Conservation (phyloP, 176 grass and related monocot genomes). For the Rhynchospora breviuscula region DNA sequence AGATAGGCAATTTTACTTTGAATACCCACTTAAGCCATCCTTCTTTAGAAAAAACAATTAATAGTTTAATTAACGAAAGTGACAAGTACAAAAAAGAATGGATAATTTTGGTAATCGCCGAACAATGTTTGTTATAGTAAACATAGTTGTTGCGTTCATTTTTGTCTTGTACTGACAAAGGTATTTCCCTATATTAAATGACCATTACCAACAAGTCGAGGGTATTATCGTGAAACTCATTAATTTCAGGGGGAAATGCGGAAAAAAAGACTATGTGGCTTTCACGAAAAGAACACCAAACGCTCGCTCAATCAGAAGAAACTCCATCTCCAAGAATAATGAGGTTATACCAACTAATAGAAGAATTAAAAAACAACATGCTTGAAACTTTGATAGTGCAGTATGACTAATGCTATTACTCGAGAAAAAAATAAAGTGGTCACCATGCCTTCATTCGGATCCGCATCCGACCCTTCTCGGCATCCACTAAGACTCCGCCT, state of each 20-base stretch:
- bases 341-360: not conserved
- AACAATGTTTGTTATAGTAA: not conserved
- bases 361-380: not conserved
- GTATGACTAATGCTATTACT: too few species aligned
- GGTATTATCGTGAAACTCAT: not conserved
- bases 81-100: not conserved
- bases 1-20: not conserved
- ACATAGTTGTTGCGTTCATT: not conserved
- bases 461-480: conserved; percentile 29
- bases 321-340: not conserved
- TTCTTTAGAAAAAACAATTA: not conserved
- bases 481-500: conserved; percentile 14
- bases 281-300: not conserved
- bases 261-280: not conserved
- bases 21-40: not conserved
- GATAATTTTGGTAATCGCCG: not conserved
- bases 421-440: not conserved
- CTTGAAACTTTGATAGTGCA: too few species aligned
- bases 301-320: not conserved
- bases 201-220: not conserved
- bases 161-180: not conserved
- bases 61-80: not conserved
- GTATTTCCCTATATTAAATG: not conserved
- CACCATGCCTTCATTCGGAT: conserved; percentile 41
- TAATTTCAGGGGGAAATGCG: not conserved